A percentile compares a stretch with the other conserved stretches of the same genome.
These are phyloP conservation scores for Exophiala mesophila DNA, from an alignment of 2,329 filamentous ascomycete species.

Conservation along the genomic window DNA sequence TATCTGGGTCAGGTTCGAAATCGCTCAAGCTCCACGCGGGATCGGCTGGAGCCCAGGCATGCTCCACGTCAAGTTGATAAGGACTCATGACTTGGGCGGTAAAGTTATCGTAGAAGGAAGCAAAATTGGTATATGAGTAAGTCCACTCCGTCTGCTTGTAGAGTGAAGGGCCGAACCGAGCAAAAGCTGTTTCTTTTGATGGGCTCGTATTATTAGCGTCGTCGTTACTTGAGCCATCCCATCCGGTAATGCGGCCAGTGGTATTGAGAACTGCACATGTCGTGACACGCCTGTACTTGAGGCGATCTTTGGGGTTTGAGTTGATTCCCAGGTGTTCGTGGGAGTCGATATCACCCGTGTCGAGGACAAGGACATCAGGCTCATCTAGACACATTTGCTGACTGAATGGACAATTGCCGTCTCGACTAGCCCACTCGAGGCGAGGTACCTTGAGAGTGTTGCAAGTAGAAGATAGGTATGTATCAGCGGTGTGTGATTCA, in stretches of 20 bases:
- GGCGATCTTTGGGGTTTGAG: slow-evolving; percentile 13
- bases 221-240: slow-evolving; percentile 11
- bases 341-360: slow-evolving; percentile 22
- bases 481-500: neutral
- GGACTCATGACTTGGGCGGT: slow-evolving; percentile 10
- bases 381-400: slow-evolving; percentile 12
- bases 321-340: slow-evolving; percentile 23
- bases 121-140: slow-evolving; percentile 18
- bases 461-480: slow-evolving; percentile 11
- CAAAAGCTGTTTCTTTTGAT: slow-evolving; percentile 6
- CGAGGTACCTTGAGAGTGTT: slow-evolving; percentile 12
- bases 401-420: slow-evolving; percentile 15
- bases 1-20: slow-evolving; percentile 14
- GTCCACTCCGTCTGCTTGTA: slow-evolving; percentile 18
- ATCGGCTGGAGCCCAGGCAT: slow-evolving; percentile 2
- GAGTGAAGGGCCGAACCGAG: slow-evolving; percentile 14
- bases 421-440: slow-evolving; percentile 1
- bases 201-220: slow-evolving; percentile 1
- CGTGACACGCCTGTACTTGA: slow-evolving; percentile 18
- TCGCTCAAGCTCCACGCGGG: slow-evolving; percentile 6
- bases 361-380: slow-evolving; percentile 10
- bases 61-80: slow-evolving; percentile 14
- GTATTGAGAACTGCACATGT: slow-evolving; percentile 21
- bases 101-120: slow-evolving; percentile 18
- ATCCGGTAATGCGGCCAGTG: slow-evolving; percentile 11